Base-by-base conservation (phyloP, 495 filamentous ascomycete species). In the Patellaria atrata region DNA sequence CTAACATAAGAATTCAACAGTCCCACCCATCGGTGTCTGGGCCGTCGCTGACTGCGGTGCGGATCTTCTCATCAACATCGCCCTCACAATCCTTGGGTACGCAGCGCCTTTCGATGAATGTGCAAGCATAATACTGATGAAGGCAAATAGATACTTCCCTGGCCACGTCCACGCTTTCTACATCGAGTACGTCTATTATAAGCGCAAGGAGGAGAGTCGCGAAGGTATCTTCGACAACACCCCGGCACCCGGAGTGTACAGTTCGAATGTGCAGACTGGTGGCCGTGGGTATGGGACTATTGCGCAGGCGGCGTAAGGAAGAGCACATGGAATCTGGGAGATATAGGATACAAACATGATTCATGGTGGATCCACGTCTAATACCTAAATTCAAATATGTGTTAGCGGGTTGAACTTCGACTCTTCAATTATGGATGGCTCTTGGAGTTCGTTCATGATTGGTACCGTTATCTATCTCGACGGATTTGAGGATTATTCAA, bases 91-190 rank as follows among this genome's bases (percentile, higher is more conserved):
- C 34, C 60, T 79, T 3, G 74, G 71, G 64, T 77, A 55, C 48
- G 66, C 53, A 22, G 43, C 23, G 33, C 35, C 33, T 37, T 15
- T 16, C n/a, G 15, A n/a, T 5, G 17, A 15, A 24, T 20, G 24
- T 20, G 10, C 21, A 31, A 12, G 32, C 37, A 11, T 28, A 17
- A 37, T n/a, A 11, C 28, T 15, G 15, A 30, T 17, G 12, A 6
- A 16, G 10, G 8, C 10, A 16, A 11, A 9, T 37, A 82, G 79
- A 2, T 79, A 75, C 45, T 53, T 89, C 35, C 83, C 82, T 1
- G 81, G 81, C 5, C 75, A 87, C 43, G 69, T 93, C 17, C 87
- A 94, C 51, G 87, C 82, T 5, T 92, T 91, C 60, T 96, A 94
- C 51, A 46, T 94, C 37, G 75, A 85, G 57, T 93, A 82, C 48